These are phyloP conservation scores for Nicotiana otophora DNA, from an alignment of 257 asterid genomes.

Conservation along the genomic window DNA sequence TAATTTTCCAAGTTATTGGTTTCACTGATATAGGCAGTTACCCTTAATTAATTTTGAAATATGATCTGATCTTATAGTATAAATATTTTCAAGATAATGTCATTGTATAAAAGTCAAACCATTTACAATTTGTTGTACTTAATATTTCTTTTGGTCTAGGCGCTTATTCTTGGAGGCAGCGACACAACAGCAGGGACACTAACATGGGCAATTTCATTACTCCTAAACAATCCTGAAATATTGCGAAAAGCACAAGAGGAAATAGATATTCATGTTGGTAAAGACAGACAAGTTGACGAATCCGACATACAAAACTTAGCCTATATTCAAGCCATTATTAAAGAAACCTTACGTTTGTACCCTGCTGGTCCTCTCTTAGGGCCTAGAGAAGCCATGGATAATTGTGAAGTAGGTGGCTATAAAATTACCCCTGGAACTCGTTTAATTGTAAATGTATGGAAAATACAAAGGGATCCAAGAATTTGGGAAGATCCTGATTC, in stretches of 20 bases:
- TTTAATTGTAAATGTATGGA: slow-evolving; percentile 39
- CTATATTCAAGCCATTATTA: slow-evolving; percentile 47
- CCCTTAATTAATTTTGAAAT: background rate
- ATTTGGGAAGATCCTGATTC: slow-evolving; percentile 41
- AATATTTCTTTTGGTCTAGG: background rate
- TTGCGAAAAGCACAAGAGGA: slow-evolving; percentile 40
- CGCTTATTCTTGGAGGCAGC: slow-evolving; percentile 28
- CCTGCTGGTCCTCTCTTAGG: slow-evolving; percentile 35
- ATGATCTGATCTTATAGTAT: too few species aligned
- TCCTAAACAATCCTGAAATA: slow-evolving; percentile 31
- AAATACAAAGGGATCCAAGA: slow-evolving; percentile 40
- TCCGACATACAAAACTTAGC: slow-evolving; percentile 32
- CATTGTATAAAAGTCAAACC: background rate
- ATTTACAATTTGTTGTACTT: background rate
- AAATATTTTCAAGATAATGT: background rate
- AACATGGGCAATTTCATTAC: slow-evolving; percentile 39
- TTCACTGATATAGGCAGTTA: too few species aligned
- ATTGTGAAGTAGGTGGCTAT: slow-evolving; percentile 40
- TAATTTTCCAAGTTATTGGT: too few species aligned
- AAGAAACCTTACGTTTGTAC: slow-evolving; percentile 45
- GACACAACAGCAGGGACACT: slow-evolving; percentile 36
- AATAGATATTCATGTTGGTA: slow-evolving; percentile 35
- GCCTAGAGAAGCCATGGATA: slow-evolving; percentile 22
- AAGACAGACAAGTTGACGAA: slow-evolving; percentile 28
- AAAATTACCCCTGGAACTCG: slow-evolving; percentile 38